Evolutionary conservation across 176 grass and related monocot species (phyloP).

Genomic region (Ensete glaucum): DNA sequence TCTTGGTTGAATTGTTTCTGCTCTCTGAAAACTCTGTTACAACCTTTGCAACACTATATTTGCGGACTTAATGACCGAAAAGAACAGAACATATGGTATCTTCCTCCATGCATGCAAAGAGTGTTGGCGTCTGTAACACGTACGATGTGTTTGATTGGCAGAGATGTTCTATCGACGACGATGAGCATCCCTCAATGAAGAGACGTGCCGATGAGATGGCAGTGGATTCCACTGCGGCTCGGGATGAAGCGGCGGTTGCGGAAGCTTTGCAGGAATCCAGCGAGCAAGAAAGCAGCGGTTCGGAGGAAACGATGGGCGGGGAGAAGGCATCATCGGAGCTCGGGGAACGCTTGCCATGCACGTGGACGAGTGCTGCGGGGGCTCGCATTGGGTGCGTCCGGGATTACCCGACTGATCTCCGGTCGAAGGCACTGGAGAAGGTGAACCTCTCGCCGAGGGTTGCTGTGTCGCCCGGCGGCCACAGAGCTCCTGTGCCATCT

Average conservation of each 20-base stretch:
- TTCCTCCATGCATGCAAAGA: no score
- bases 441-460: constrained; percentile 73
- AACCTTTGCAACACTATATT: no score
- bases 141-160: constrained; percentile 19
- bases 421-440: constrained; percentile 73
- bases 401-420: constrained; percentile 70
- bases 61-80: no score
- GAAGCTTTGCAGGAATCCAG: no score
- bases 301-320: no score
- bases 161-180: constrained; percentile 46
- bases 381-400: constrained; percentile 72
- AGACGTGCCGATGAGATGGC: no score
- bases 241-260: no score
- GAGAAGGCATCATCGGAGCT: constrained; percentile 11
- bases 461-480: constrained; percentile 30
- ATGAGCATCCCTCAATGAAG: constrained; percentile 30
- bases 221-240: no score
- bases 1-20: no score
- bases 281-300: no score
- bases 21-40: background rate
- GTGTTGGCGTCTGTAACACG: background rate
- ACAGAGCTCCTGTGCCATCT: constrained; percentile 65
- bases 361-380: constrained; percentile 65
- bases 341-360: constrained; percentile 30
- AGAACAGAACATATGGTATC: no score